phyloP scores from a whole-genome alignment of 176 grass and related monocot genomes.

The Urochloa ruziziensis region DNA sequence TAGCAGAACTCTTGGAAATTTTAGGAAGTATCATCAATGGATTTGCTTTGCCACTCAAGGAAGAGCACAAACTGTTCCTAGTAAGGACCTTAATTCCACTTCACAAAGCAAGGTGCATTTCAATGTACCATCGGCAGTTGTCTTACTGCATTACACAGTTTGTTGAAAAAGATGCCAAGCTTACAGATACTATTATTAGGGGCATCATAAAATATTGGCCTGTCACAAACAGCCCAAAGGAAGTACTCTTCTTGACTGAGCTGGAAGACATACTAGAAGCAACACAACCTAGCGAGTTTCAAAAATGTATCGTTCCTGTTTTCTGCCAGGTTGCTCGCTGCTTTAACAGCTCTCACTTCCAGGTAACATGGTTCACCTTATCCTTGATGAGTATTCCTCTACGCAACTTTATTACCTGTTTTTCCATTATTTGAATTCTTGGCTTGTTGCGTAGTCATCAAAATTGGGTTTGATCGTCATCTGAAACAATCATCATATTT shows the following conservation, averaged over 20 bases:
- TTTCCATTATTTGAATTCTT: background rate
- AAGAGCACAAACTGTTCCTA: slow-evolving; percentile 65
- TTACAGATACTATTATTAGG: slow-evolving; percentile 49
- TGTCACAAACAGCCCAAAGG: slow-evolving; percentile 47
- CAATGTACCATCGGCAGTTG: slow-evolving; percentile 44
- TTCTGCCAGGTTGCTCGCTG: slow-evolving; percentile 46
- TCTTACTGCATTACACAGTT: slow-evolving; percentile 52
- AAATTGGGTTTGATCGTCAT: background rate
- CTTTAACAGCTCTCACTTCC: slow-evolving; percentile 50
- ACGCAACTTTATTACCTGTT: background rate
- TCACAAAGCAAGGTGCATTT: slow-evolving; percentile 45
- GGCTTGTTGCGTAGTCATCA: background rate
- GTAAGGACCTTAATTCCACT: slow-evolving; percentile 50
- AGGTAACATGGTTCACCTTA: slow-evolving; percentile 31
- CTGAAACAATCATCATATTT: background rate
- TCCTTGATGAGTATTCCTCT: background rate
- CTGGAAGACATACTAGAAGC: slow-evolving; percentile 39
- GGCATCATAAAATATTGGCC: slow-evolving; percentile 66
- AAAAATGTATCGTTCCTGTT: slow-evolving; percentile 54
- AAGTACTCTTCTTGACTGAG: slow-evolving; percentile 46
- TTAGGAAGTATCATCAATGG: slow-evolving; percentile 63
- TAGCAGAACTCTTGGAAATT: slow-evolving; percentile 57
- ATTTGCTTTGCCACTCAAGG: slow-evolving; percentile 63
- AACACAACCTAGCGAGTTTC: slow-evolving; percentile 38
- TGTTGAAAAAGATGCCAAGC: slow-evolving; percentile 66